Evolutionary conservation across 2,329 filamentous ascomycete species (phyloP).

Genomic region (Cercospora nicotianae): DNA sequence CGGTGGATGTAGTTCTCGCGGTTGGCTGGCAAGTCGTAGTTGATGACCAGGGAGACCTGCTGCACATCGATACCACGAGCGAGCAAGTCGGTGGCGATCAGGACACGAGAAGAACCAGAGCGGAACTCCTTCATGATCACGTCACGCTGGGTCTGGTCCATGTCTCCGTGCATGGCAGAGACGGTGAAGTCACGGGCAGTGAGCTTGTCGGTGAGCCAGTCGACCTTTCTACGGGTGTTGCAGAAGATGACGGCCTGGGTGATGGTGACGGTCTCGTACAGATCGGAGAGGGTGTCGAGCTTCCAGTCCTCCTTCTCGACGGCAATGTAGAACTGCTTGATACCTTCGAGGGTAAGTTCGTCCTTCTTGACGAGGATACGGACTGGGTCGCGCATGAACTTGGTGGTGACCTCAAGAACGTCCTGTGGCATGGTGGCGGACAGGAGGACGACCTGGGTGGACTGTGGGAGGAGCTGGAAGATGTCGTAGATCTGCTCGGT

Average conservation of each 20-base stretch:
- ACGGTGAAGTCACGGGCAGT: slow-evolving; percentile 97
- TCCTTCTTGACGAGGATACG: slow-evolving; percentile 99
- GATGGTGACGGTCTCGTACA: slow-evolving; percentile 99
- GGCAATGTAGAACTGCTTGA: slow-evolving; percentile 99
- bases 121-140: slow-evolving; percentile 99
- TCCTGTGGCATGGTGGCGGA: slow-evolving; percentile 99
- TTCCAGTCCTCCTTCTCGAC: slow-evolving; percentile 99
- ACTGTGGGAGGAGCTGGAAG: slow-evolving; percentile 97
- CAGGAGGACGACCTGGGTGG: slow-evolving; percentile 95
- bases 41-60: slow-evolving; percentile 99
- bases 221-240: slow-evolving; percentile 99
- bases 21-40: slow-evolving; percentile 98
- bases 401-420: slow-evolving; percentile 98
- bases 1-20: slow-evolving; percentile 99
- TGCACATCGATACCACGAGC: slow-evolving; percentile 99
- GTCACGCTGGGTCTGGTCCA: slow-evolving; percentile 97
- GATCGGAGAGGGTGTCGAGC: slow-evolving; percentile 95
- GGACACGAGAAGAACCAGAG: slow-evolving; percentile 94
- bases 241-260: slow-evolving; percentile 99
- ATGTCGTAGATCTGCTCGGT: slow-evolving; percentile 99
- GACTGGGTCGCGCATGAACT: slow-evolving; percentile 99
- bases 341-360: slow-evolving; percentile 98
- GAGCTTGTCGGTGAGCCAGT: slow-evolving; percentile 99
- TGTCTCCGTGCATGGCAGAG: slow-evolving; percentile 99
- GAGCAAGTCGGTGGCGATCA: slow-evolving; percentile 96